Conservation (phyloP, 2,329 filamentous ascomycete species). For the Colletotrichum melonis region DNA sequence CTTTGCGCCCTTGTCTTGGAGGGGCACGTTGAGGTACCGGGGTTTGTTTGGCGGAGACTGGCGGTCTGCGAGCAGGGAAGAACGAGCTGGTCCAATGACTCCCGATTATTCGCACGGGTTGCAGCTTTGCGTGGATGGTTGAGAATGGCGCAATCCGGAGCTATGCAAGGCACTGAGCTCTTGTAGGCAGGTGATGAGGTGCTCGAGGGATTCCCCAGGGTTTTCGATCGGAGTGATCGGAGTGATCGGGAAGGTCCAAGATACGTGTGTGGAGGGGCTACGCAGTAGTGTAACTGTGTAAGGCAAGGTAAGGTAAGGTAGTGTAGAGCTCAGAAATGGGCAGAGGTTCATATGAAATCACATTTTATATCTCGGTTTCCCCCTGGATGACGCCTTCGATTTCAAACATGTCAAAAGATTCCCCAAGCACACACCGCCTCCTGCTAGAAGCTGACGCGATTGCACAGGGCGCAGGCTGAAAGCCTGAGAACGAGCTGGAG, state of each 20-base stretch:
- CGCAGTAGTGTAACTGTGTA: too few species aligned
- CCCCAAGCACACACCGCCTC: slow-evolving; percentile 5
- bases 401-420: background rate
- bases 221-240: slow-evolving; percentile 6
- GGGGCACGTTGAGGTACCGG: background rate
- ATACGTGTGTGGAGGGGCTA: background rate
- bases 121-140: slow-evolving; percentile 7
- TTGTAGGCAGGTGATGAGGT: slow-evolving; percentile 28
- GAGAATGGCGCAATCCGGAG: slow-evolving; percentile 30
- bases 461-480: background rate
- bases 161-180: slow-evolving; percentile 34
- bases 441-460: background rate
- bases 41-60: background rate
- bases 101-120: background rate
- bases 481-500: background rate
- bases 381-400: slow-evolving; percentile 32
- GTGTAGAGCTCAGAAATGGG: too few species aligned
- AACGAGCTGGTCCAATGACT: background rate
- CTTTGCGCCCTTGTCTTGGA: background rate
- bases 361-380: slow-evolving; percentile 20
- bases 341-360: background rate
- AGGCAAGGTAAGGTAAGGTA: too few species aligned
- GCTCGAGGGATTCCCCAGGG: slow-evolving; percentile 1
- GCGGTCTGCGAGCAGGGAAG: background rate
- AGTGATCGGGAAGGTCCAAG: slow-evolving; percentile 20